Base-by-base conservation (phyloP, 78 protist genomes). In the Protostelium mycophagum region DNA sequence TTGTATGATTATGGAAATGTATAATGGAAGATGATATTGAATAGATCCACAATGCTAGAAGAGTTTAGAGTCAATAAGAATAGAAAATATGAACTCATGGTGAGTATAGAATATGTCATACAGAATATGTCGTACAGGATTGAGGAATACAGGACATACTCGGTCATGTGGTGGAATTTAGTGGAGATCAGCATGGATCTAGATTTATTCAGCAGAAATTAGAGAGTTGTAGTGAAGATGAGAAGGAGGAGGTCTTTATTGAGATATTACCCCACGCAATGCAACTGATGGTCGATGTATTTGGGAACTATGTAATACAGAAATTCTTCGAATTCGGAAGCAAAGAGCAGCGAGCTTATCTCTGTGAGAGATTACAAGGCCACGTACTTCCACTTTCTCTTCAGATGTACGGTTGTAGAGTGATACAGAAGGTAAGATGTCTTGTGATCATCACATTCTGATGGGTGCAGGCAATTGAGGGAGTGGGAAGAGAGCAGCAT, bases 251-350 rank as follows among this genome's bases (percentile, higher is more conserved):
- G 83, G 92, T 98, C 83, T 96, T 97, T 95, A 94, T 88, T 29
- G 99, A 98, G 63, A 86, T 98, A 1, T 38, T 91, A 1, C 96
- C 96, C 28, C 83, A 89, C 25, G 85, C 96, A 1, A 87, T 89
- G 37, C 73, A 88, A 1, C 95, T 98, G 87, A 97, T 98, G 97
- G 91, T 93, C 36, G 99, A 99, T 89, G 99, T 98, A 34, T 99
- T 99, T 91, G 99, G 99, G 0, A 99, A 99, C 94, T 99, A 99
- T 90, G 99, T 99, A 34, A 85, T 98, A n/a, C 99, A 99, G 88
- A 99, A 99, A 95, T 91, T 98, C 83, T 93, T 99, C 86, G 99
- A 98, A 90, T 93, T 94, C 63, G 99, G 96, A 31, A 91, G 92
- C 28, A 34, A 83, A 83, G 96, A 95, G n/a, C 96, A 95, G 85